A percentile compares a stretch with the other conserved stretches of the same genome.
These are phyloP conservation scores for Penicillium taxi DNA, from an alignment of 495 filamentous ascomycete species.

Conservation along the genomic window DNA sequence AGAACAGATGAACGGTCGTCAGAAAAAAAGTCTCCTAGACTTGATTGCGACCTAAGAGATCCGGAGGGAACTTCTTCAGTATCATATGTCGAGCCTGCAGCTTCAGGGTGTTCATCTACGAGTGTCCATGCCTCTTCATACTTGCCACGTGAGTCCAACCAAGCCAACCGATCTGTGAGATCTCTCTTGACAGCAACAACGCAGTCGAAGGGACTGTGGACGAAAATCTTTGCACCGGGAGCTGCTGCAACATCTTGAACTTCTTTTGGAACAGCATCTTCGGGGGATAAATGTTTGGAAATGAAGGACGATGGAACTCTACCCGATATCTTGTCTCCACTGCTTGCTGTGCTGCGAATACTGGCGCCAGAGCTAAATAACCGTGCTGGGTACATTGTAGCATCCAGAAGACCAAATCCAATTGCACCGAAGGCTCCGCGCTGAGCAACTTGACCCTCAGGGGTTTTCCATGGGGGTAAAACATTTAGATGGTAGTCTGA, in stretches of 20 bases:
- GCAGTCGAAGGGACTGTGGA: constrained; percentile 94
- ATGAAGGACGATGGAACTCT: constrained; percentile 36
- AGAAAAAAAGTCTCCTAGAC: constrained; percentile 66
- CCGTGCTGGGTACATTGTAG: constrained; percentile 70
- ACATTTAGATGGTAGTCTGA: constrained; percentile 88
- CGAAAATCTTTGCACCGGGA: constrained; percentile 83
- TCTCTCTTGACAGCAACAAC: constrained; percentile 80
- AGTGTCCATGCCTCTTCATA: constrained; percentile 85
- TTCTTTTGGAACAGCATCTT: constrained; percentile 31
- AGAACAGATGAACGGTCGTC: constrained; percentile 64
- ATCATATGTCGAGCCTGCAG: constrained; percentile 27
- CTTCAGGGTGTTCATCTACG: constrained; percentile 69
- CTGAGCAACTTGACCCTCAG: constrained; percentile 47
- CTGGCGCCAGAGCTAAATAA: constrained; percentile 85
- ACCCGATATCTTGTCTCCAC: constrained; percentile 42
- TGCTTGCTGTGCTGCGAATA: constrained; percentile 63
- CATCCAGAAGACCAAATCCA: constrained; percentile 64
- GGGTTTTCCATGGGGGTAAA: constrained; percentile 62
- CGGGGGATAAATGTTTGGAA: constrained; percentile 25
- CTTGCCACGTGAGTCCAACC: constrained; percentile 69
- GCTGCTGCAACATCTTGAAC: constrained; percentile 41
- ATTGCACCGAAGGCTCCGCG: constrained; percentile 60
- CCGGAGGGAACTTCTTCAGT: constrained; percentile 49
- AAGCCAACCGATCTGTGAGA: constrained; percentile 71
- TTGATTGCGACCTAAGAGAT: constrained; percentile 45